Base-by-base conservation (phyloP, 805 yeast genomes). In the Saccharomyces kudriavzevii region DNA sequence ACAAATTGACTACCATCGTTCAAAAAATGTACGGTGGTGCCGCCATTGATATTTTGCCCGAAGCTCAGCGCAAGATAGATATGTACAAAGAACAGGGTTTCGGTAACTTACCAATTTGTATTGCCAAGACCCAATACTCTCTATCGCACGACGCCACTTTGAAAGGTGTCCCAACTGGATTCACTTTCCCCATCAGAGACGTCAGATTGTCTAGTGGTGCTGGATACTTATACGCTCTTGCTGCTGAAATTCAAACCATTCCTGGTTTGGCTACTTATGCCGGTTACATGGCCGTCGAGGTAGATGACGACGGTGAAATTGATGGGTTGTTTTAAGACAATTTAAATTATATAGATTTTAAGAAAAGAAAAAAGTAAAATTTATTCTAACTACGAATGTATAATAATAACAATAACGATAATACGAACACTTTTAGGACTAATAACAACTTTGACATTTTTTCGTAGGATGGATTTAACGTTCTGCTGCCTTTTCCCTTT, bases 261-360 rank as follows among this genome's bases (percentile, higher is more conserved):
- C 95, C 95, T 28, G 94, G 95, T 56, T 77, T 87, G 68, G 88
- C 94, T 54, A 87, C 95, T 3, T 87, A 85, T 66, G 83, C 88
- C 68, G 94, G 95, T 45, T 87, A 83, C 73, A 87, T 87, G 92
- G 85, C 87, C 62, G 89, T 87, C 50, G 94, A 87, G 71, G 89
- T 87, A 51, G 79, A 82, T 64, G 89, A 83, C 45, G 80, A 85
- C 58, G 92, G 91, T 54, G 88, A 87, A 65, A 87, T 87, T 60
- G 91, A 86, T 63, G 94, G 94, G 49, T 78, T 87, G 72, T 86
- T 86, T 66, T 86, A 67, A 64, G n/a, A 14, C 27, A 30, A 14
- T 24, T 35, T 35, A 17, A 17, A 17, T 35, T 35, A 35, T 35
- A 35, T 35, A 35, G 43, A 35, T n/a, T 35, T 17, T 17, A n/a